These are phyloP conservation scores for Buxus sempervirens DNA, from an alignment of 164 flowering plant genomes.

Conservation along the genomic window DNA sequence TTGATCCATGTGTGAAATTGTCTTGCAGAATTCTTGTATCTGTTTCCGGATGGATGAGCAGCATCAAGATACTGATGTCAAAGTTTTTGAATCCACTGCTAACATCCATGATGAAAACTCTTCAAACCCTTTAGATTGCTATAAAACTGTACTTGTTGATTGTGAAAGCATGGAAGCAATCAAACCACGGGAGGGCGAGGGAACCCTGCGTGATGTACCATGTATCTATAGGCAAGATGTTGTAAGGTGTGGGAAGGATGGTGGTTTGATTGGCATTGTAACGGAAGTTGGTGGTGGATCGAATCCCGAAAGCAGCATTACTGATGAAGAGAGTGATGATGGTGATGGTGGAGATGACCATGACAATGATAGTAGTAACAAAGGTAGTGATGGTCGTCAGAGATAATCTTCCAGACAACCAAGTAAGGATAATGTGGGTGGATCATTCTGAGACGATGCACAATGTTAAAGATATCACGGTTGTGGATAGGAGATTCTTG, in stretches of 20 bases:
- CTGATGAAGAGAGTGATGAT: constrained; percentile 32
- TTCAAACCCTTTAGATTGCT: constrained; percentile 8
- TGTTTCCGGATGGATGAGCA: constrained; percentile 34
- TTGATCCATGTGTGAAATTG: too few species aligned
- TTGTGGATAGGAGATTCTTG: constrained; percentile 79
- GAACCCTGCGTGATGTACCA: constrained; percentile 24
- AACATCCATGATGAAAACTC: constrained; percentile 4
- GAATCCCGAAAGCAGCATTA: constrained; percentile 36
- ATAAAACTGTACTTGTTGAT: constrained; percentile 6
- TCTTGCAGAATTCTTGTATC: neutral
- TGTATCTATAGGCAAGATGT: constrained; percentile 75
- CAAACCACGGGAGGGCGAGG: constrained; percentile 18
- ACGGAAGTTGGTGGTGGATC: constrained; percentile 48
- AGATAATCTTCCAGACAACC: constrained; percentile 58
- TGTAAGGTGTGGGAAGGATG: constrained; percentile 44
- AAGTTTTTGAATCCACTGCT: constrained; percentile 13
- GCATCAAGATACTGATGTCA: constrained; percentile 17
- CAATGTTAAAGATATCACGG: constrained; percentile 45
- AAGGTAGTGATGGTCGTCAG: constrained; percentile 20
- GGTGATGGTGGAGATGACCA: constrained; percentile 17
- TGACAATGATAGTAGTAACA: constrained; percentile 22
- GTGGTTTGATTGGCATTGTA: constrained; percentile 36
- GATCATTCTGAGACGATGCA: constrained; percentile 63
- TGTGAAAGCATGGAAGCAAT: constrained; percentile 19
- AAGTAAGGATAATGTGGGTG: constrained; percentile 84